phyloP scores from a whole-genome alignment of 2,329 filamentous ascomycete species.

The Hymenoscyphus fraxineus region DNA sequence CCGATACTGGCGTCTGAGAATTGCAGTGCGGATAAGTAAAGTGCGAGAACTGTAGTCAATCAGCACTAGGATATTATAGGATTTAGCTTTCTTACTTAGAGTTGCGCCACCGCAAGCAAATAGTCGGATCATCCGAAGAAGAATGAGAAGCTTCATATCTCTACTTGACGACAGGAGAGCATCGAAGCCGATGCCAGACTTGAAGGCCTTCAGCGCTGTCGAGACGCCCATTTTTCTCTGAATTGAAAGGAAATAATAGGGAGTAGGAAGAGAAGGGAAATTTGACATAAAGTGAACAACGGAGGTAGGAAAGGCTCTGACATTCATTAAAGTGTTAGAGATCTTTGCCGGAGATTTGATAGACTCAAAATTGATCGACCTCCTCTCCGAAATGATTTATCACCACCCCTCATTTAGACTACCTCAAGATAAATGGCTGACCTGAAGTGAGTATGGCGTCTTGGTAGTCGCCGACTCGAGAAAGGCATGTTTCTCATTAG shows the following conservation, averaged over 20 bases:
- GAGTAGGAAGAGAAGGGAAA: neutral
- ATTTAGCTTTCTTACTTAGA: conserved; percentile 34
- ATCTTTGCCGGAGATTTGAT: neutral
- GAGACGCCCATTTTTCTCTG: neutral
- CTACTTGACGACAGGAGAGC: conserved; percentile 40
- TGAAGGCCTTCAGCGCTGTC: neutral
- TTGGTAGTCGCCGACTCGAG: neutral
- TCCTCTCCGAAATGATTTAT: neutral
- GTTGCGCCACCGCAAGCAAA: conserved; percentile 59
- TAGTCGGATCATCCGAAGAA: conserved; percentile 57
- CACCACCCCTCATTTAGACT: neutral
- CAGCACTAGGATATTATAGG: neutral
- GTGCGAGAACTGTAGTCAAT: conserved; percentile 43
- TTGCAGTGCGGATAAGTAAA: conserved; percentile 49
- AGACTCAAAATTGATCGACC: neutral
- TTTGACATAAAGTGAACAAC: neutral
- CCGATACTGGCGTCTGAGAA: conserved; percentile 51
- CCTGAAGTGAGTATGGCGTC: neutral
- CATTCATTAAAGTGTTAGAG: neutral
- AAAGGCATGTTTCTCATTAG: neutral
- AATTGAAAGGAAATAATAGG: neutral
- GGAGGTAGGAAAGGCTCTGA: neutral
- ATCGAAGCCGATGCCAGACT: conserved; percentile 36
- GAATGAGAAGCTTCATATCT: conserved; percentile 55
- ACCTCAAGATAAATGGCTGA: no score